A percentile compares a stretch with the other conserved stretches of the same genome.
phyloP scores from a whole-genome alignment of 495 filamentous ascomycete species.

The Penicillium robsamsonii region DNA sequence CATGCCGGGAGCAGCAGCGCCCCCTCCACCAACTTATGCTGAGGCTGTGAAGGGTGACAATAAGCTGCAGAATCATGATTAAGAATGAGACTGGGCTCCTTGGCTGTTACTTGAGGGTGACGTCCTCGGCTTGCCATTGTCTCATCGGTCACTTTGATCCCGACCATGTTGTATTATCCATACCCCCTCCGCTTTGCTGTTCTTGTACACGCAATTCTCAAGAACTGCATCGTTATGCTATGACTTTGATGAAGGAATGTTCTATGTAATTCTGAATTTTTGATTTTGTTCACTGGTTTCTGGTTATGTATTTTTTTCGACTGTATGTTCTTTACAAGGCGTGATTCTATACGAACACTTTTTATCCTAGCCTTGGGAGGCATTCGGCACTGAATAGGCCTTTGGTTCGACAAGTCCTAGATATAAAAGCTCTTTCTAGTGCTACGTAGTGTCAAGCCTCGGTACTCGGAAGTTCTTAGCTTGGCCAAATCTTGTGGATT shows the following conservation, averaged over 20 bases:
- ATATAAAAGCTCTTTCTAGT: background rate
- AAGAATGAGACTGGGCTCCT: conserved; percentile 14
- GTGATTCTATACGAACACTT: background rate
- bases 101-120: conserved; percentile 1
- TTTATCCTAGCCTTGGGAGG: background rate
- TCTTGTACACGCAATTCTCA: background rate
- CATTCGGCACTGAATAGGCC: background rate
- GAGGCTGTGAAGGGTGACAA: conserved; percentile 85
- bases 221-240: conserved; percentile 10
- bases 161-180: background rate
- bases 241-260: conserved; percentile 17
- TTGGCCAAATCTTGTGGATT: too few relatives aligned
- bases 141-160: background rate
- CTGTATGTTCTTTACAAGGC: background rate
- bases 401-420: background rate
- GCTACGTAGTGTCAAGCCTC: too few relatives aligned
- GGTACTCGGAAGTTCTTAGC: too few relatives aligned
- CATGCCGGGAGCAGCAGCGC: conserved; percentile 29
- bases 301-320: background rate
- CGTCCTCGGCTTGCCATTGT: background rate
- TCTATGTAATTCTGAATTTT: conserved; percentile 12
- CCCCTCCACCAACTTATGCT: conserved; percentile 73
- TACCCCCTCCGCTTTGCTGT: background rate
- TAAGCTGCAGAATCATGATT: conserved; percentile 78
- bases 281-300: background rate